phyloP scores from a whole-genome alignment of 768 basidiomycete genomes.

The Russula virescens region DNA sequence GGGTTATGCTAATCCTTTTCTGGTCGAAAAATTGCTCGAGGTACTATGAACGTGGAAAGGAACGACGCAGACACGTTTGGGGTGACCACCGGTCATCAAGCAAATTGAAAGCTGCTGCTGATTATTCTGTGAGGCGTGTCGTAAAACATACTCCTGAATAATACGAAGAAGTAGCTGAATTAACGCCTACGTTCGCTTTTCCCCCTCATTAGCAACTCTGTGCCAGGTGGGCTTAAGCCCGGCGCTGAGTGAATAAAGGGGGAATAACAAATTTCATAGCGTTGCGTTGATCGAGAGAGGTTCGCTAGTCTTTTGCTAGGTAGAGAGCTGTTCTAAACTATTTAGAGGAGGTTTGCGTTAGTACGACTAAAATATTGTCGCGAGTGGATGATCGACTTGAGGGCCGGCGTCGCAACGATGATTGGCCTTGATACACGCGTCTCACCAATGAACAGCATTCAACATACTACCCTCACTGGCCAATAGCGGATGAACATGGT shows the following conservation, averaged over 20 bases:
- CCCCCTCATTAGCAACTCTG: slow-evolving; percentile 23
- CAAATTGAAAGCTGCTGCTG: not conserved
- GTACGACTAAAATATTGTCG: no score
- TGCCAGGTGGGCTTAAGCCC: slow-evolving; percentile 10
- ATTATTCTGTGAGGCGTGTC: slow-evolving; percentile 13
- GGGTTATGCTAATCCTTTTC: not conserved
- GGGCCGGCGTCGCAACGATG: not conserved
- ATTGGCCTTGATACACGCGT: no score
- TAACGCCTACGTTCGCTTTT: slow-evolving; percentile 12
- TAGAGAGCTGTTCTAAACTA: no score
- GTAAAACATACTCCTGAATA: slow-evolving; percentile 16
- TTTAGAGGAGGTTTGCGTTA: no score
- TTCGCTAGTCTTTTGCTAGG: not conserved
- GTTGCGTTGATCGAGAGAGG: no score
- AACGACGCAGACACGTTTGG: no score
- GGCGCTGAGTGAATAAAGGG: slow-evolving; percentile 19
- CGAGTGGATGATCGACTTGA: not conserved
- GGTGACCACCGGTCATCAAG: no score
- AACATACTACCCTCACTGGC: not conserved
- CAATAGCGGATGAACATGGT: not conserved
- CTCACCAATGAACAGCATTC: not conserved
- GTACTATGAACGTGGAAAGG: not conserved
- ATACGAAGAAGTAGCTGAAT: slow-evolving; percentile 21
- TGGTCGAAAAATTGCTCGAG: not conserved
- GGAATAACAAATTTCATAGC: not conserved